phyloP scores from a whole-genome alignment of 805 yeast species.

The Candida sanyiensis region DNA sequence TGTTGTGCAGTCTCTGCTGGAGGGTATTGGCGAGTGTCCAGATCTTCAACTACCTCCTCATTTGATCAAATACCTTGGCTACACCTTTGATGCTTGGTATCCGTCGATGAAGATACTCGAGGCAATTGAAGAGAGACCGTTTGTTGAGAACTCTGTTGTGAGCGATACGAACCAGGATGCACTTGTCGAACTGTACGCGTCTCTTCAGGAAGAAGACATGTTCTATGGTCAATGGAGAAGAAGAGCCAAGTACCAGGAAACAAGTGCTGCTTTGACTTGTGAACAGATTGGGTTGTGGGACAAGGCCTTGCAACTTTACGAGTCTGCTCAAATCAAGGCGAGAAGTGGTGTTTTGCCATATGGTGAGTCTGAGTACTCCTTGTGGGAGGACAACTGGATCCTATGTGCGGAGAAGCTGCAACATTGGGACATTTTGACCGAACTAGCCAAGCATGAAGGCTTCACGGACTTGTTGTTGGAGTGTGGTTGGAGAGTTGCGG shows the following conservation, averaged over 20 bases:
- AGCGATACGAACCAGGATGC: constrained; percentile 88
- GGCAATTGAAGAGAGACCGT: constrained; percentile 51
- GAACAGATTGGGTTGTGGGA: constrained; percentile 96
- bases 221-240: constrained; percentile 98
- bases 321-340: constrained; percentile 94
- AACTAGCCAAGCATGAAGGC: constrained; percentile 95
- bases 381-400: constrained; percentile 99
- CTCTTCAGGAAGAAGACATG: constrained; percentile 91
- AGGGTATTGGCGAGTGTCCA: constrained; percentile 72
- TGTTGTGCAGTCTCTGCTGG: constrained; percentile 77
- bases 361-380: constrained; percentile 87
- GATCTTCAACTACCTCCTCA: constrained; percentile 88
- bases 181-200: constrained; percentile 78
- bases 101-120: constrained; percentile 83
- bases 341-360: constrained; percentile 92
- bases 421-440: constrained; percentile 97
- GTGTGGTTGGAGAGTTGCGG: constrained; percentile 99
- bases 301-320: constrained; percentile 88
- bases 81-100: constrained; percentile 87
- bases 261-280: constrained; percentile 85
- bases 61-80: constrained; percentile 79
- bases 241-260: constrained; percentile 89
- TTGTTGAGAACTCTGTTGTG: constrained; percentile 65
- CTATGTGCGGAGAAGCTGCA: constrained; percentile 94
- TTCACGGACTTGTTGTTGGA: constrained; percentile 92